These are phyloP conservation scores for Rhodotorula toruloides DNA, from an alignment of 768 basidiomycete genomes.

Conservation along the genomic window DNA sequence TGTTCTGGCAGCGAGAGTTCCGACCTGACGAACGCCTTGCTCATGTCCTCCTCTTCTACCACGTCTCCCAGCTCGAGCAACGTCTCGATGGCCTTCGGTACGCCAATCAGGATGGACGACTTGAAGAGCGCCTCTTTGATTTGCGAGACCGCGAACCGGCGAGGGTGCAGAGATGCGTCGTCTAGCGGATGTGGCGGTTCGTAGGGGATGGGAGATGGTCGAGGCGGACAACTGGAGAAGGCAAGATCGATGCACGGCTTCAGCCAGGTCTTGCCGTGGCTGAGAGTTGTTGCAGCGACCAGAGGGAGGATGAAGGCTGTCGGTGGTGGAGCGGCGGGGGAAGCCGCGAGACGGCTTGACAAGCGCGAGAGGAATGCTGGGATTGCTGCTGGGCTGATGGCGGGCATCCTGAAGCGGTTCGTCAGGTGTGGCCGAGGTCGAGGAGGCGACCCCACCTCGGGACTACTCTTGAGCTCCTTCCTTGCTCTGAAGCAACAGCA, in stretches of 20 bases:
- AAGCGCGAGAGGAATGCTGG: not conserved
- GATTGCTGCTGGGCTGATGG: not conserved
- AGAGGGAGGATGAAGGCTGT: conserved; percentile 13
- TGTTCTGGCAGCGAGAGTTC: not conserved
- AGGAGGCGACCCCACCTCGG: no score
- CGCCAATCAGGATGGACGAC: conserved; percentile 35
- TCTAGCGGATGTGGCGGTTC: not conserved
- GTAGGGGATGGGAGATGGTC: conserved; percentile 1
- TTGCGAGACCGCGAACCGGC: conserved; percentile 21
- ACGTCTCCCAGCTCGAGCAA: conserved; percentile 1
- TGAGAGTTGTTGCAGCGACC: conserved; percentile 17
- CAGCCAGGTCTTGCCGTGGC: conserved; percentile 15
- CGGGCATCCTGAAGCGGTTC: no score
- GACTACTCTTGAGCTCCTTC: no score
- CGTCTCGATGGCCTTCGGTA: conserved; percentile 20
- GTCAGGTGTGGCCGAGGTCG: no score
- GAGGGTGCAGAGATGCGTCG: conserved; percentile 12
- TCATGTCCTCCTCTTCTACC: not conserved
- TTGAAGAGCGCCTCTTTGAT: conserved; percentile 38
- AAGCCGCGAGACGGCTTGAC: not conserved
- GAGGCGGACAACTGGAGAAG: not conserved
- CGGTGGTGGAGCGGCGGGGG: not conserved
- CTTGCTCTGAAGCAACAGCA: no score
- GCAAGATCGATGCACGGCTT: not conserved
- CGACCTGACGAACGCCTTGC: conserved; percentile 4